phyloP scores from a whole-genome alignment of 331 rosid species.

The Dryas integrifolia region DNA sequence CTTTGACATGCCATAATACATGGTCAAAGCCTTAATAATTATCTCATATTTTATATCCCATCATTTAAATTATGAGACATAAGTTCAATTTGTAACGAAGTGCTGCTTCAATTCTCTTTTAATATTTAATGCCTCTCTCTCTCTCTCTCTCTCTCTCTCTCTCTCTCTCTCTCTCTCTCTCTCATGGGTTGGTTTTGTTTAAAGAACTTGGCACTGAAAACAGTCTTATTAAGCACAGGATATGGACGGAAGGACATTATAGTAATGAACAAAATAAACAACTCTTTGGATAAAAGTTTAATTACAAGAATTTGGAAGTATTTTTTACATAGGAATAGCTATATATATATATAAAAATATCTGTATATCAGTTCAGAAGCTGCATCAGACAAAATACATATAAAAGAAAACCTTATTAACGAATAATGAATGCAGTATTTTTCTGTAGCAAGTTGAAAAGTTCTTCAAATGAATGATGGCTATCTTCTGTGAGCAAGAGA shows the following conservation, averaged over 20 bases:
- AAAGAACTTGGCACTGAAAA: neutral
- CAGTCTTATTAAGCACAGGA: neutral
- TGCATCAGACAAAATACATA: neutral
- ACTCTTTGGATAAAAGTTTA: neutral
- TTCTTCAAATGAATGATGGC: neutral
- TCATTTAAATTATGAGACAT: no score
- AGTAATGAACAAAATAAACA: neutral
- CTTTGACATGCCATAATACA: constrained; percentile 14
- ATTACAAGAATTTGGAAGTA: constrained; percentile 17
- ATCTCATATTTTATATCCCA: neutral
- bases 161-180: no score
- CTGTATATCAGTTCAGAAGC: constrained; percentile 4
- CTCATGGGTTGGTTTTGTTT: neutral
- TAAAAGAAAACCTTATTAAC: neutral
- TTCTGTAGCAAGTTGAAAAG: neutral
- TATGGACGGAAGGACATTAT: neutral
- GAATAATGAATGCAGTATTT: constrained; percentile 17
- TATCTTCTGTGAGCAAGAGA: neutral
- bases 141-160: no score
- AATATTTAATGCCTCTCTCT: no score
- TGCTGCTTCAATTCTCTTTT: no score
- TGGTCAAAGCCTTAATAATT: constrained; percentile 31
- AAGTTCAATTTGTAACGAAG: no score
- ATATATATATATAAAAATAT: neutral
- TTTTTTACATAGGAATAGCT: constrained; percentile 2